Evolutionary conservation across 129 eudicot species (phyloP).

Genomic region (Erigeron canadensis): DNA sequence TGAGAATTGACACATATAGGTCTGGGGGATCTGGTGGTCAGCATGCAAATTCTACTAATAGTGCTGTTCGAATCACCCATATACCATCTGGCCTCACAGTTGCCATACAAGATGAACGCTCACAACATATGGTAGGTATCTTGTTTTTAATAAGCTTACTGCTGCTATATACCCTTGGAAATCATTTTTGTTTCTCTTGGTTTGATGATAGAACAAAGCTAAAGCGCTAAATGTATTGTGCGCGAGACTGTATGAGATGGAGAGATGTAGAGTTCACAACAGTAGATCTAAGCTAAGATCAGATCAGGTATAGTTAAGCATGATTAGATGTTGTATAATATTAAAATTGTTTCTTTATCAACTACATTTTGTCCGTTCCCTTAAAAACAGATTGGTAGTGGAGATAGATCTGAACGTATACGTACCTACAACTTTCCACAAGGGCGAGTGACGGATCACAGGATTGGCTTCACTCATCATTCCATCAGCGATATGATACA

Average conservation of each 20-base stretch:
- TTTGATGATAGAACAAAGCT: constrained; percentile 74
- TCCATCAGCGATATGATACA: constrained; percentile 69
- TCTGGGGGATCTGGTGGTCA: constrained; percentile 99
- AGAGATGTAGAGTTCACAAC: constrained; percentile 57
- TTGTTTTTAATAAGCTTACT: background rate
- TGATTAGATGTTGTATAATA: background rate
- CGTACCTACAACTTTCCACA: constrained; percentile 98
- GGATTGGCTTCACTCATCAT: constrained; percentile 81
- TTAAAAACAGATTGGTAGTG: constrained; percentile 75
- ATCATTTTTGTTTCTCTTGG: constrained; percentile 13
- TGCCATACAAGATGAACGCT: constrained; percentile 92
- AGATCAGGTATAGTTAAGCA: constrained; percentile 57
- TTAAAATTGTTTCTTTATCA: background rate
- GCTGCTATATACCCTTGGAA: background rate
- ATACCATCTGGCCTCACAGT: constrained; percentile 79
- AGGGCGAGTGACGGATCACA: constrained; percentile 98
- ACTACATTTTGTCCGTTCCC: background rate
- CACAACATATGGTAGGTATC: constrained; percentile 81
- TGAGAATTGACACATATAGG: constrained; percentile 87
- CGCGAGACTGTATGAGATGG: constrained; percentile 80
- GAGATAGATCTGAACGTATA: constrained; percentile 97
- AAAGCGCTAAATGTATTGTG: constrained; percentile 93
- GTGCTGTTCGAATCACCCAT: constrained; percentile 95
- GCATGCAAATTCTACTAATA: constrained; percentile 93
- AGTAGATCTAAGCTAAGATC: constrained; percentile 77